Evolutionary conservation across 345 rosid genomes (phyloP), one percentile per base, ranked within the genome.

Genomic region (Linum usitatissimum): DNA sequence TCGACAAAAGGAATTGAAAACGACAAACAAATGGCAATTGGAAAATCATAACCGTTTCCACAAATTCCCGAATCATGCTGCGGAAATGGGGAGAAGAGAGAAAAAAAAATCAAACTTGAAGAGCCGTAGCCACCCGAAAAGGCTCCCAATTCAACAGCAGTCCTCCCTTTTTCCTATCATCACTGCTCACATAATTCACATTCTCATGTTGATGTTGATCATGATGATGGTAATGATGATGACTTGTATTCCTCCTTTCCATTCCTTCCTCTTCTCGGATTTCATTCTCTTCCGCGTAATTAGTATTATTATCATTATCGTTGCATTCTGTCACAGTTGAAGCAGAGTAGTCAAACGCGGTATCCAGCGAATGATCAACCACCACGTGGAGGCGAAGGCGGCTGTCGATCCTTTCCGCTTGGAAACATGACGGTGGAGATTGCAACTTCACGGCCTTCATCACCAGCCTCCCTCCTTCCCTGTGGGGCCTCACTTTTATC

Each of bases 391-490:
- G 39, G 18, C 39, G 18, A 9, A 59, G 40, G 18, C 62, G 39
- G n/a, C 62, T 34, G 20, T 59, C 19, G 18, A 30, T 28, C 48
- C 62, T 59, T 17, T 59, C 62, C 13, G 62, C 62, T 18, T 7
- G 3, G 48, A 59, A 59, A 30, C 48, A 38, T 9, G 62, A 31
- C 20, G 38, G 62, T 4, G 13, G 8, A 3, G 62, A 38, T 38
- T 23, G 62, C 34, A 45, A 59, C 18, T 2, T 30, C 42, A 59
- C 39, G 40, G 62, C 62, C 34, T 59, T 6, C 12, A 59, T 38
- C 19, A 59, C 19, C 62, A 59, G 17, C 62, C 62, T 59, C 39
- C 62, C 42, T 23, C 34, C 62, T 31, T 59, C 42, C 20, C 62
- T 23, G 48, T 30, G 48, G 19, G 62, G 42, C 19, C 23, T 28